These are phyloP conservation scores for Sphagnum magellanicum DNA, from an alignment of 228 moss, liverwort and hornwort genomes.

Conservation along the genomic window DNA sequence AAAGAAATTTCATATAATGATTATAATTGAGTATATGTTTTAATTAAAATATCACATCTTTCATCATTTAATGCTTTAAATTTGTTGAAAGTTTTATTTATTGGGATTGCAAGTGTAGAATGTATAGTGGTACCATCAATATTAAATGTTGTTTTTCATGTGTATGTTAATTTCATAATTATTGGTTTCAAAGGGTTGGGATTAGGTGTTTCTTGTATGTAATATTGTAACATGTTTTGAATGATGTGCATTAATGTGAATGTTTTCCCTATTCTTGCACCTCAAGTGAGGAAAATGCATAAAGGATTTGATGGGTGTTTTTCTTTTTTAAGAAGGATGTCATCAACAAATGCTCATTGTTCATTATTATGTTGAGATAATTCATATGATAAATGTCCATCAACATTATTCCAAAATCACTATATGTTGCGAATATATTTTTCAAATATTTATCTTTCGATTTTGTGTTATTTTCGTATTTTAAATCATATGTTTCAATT, in stretches of 20 bases:
- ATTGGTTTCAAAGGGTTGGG: not conserved
- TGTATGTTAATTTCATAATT: too few relatives aligned
- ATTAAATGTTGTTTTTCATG: too few relatives aligned
- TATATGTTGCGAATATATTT: not conserved
- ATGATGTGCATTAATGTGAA: not conserved
- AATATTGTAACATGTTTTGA: not conserved
- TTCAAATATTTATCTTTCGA: not conserved
- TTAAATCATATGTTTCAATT: not conserved
- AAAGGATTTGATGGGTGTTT: not conserved
- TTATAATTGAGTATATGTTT: too few relatives aligned
- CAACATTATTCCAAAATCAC: not conserved
- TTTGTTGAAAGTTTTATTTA: too few relatives aligned
- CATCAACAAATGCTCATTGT: not conserved
- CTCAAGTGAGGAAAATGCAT: not conserved
- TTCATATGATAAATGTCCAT: not conserved
- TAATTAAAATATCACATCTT: too few relatives aligned
- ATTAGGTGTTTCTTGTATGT: not conserved
- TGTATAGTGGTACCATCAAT: too few relatives aligned
- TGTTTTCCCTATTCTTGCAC: not conserved
- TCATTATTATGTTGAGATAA: not conserved
- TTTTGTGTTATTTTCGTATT: not conserved
- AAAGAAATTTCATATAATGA: too few relatives aligned
- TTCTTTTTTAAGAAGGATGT: not conserved
- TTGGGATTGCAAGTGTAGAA: too few relatives aligned
- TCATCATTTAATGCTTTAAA: too few relatives aligned